Conservation (phyloP, 2,329 filamentous ascomycete species). For the Fusarium pseudocircinatum region DNA sequence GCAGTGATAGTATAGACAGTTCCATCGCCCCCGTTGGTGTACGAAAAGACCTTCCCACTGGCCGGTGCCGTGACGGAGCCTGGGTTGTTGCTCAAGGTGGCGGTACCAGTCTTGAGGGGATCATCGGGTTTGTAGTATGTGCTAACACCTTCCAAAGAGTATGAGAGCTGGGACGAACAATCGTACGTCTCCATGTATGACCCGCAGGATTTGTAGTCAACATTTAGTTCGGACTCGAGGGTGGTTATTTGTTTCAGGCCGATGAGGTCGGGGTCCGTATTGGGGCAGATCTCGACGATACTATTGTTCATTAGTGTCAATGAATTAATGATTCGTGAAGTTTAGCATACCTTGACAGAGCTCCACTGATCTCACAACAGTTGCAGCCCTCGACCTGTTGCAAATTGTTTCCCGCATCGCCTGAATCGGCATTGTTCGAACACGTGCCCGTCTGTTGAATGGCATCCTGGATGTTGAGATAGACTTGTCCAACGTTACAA, state of each 20-base stretch:
- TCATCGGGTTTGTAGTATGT: neutral
- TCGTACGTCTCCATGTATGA: neutral
- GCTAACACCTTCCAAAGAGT: neutral
- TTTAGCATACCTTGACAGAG: neutral
- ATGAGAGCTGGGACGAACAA: neutral
- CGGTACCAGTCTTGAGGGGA: neutral
- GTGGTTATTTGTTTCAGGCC: neutral
- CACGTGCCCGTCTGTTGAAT: neutral
- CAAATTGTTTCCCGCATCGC: neutral
- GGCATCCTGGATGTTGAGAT: neutral
- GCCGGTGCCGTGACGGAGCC: neutral
- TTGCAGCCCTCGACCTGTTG: neutral
- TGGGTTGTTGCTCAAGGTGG: neutral
- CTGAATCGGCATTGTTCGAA: neutral
- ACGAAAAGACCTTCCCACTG: neutral
- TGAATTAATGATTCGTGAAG: rapidly evolving
- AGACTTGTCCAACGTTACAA: neutral
- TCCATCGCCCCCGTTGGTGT: neutral
- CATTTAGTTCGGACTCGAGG: neutral
- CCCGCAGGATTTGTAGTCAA: neutral
- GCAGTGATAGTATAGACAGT: neutral
- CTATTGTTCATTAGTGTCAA: neutral
- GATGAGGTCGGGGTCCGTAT: neutral
- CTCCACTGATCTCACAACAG: neutral
- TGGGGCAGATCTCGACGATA: neutral